phyloP scores from a whole-genome alignment of 768 basidiomycete genomes.

The Pleurotus tuoliensis region DNA sequence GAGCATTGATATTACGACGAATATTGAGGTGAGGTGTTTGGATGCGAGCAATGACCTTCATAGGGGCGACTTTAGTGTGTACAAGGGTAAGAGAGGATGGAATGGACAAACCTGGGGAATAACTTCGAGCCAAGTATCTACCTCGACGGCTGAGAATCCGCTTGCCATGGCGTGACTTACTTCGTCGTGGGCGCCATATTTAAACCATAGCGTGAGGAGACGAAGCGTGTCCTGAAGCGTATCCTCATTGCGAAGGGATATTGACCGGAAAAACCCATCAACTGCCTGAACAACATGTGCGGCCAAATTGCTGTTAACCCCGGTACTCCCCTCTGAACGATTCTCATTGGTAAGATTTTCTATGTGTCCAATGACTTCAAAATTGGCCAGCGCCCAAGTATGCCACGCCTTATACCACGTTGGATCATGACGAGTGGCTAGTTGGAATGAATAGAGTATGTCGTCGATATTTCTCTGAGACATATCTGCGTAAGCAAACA shows the following conservation, averaged over 20 bases:
- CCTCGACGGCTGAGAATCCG: conserved; percentile 85
- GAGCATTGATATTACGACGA: conserved; percentile 80
- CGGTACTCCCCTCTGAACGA: conserved; percentile 47
- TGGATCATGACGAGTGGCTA: conserved; percentile 88
- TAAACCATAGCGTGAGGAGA: conserved; percentile 95
- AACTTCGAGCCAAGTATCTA: conserved; percentile 98
- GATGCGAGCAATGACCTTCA: conserved; percentile 94
- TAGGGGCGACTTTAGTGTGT: conserved; percentile 1
- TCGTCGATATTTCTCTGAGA: conserved; percentile 71
- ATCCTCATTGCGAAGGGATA: conserved; percentile 83
- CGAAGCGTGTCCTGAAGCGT: conserved; percentile 93
- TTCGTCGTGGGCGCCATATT: conserved; percentile 86
- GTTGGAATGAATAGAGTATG: conserved; percentile 78
- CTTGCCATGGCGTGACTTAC: conserved; percentile 86
- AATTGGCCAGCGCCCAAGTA: conserved; percentile 95
- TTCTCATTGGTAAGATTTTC: conserved; percentile 55
- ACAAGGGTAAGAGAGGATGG: not conserved
- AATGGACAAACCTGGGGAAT: conserved; percentile 78
- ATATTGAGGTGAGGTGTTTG: conserved; percentile 90
- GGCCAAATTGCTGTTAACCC: conserved; percentile 56
- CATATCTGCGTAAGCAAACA: too few species aligned
- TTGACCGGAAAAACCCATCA: conserved; percentile 93
- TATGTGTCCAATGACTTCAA: conserved; percentile 83
- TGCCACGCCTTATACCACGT: conserved; percentile 99
- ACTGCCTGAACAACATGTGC: conserved; percentile 89